Evolutionary conservation across 2,329 filamentous ascomycete genomes (phyloP).

Genomic region (Xylaria sp.): DNA sequence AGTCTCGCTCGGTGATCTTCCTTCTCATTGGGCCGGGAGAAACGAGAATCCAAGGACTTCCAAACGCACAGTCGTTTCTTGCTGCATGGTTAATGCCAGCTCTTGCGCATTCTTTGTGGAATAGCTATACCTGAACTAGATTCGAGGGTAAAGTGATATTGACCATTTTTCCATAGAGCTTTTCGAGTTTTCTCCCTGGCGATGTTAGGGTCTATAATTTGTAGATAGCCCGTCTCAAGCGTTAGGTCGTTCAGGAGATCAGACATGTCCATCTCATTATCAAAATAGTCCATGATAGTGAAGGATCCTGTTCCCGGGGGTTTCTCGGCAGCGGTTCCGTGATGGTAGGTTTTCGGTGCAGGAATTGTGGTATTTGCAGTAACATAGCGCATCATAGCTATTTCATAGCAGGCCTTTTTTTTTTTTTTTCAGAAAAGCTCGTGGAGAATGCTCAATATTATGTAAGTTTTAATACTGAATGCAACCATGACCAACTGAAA

Average conservation of each 20-base stretch:
- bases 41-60: conserved; percentile 49
- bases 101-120: conserved; percentile 51
- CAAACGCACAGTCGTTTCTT: conserved; percentile 54
- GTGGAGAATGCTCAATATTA: background rate
- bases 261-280: background rate
- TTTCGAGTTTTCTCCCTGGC: background rate
- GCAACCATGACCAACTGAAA: background rate
- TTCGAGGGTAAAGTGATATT: no score
- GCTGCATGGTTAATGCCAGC: conserved; percentile 53
- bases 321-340: background rate
- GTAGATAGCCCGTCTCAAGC: background rate
- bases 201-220: background rate
- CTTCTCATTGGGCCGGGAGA: conserved; percentile 9
- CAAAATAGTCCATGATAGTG: background rate
- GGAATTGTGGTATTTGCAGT: background rate
- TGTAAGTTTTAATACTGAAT: background rate
- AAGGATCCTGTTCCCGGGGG: background rate
- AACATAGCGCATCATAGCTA: conserved; percentile 4
- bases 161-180: background rate
- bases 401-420: background rate
- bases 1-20: conserved; percentile 7
- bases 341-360: background rate
- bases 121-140: conserved; percentile 33
- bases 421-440: background rate
- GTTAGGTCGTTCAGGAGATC: background rate